A percentile compares a stretch with the other conserved stretches of the same genome.
These are phyloP conservation scores for Asterochloris erici DNA, from an alignment of 139 green algal genomes.

Conservation along the genomic window DNA sequence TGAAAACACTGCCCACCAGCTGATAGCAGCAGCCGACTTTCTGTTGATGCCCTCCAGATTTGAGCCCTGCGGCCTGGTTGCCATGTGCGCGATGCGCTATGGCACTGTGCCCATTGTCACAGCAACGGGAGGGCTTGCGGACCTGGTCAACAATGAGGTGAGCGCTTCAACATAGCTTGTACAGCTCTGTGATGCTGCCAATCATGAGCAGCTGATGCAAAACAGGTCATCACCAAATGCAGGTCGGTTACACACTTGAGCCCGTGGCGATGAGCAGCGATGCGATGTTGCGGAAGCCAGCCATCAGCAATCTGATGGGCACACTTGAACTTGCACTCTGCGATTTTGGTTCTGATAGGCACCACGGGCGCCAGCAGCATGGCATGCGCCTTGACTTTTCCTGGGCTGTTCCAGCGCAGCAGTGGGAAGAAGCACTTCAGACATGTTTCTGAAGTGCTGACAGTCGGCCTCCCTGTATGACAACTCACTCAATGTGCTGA, in stretches of 20 bases:
- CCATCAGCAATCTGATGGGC: background rate
- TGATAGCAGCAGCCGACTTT: conserved; percentile 73
- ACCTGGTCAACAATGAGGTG: conserved; percentile 48
- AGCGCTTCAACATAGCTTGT: background rate
- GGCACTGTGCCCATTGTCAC: conserved; percentile 70
- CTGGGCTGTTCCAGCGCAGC: background rate
- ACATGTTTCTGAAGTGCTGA: background rate
- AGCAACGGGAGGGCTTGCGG: conserved; percentile 64
- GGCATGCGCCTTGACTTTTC: conserved; percentile 4
- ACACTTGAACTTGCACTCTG: background rate
- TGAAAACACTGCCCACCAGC: conserved; percentile 67
- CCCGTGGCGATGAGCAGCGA: background rate
- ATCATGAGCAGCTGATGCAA: background rate
- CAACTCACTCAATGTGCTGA: too few species aligned
- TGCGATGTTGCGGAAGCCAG: background rate
- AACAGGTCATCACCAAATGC: background rate
- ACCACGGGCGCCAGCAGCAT: background rate
- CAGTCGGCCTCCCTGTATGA: too few species aligned
- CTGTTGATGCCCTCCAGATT: conserved; percentile 77
- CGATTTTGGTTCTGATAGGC: background rate
- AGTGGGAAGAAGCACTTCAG: background rate
- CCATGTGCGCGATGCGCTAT: conserved; percentile 67
- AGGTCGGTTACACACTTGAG: background rate
- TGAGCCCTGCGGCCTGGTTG: conserved; percentile 86
- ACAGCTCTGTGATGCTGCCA: background rate